phyloP scores from a whole-genome alignment of 108 stramenopile genomes.

The Bacterosira constricta region DNA sequence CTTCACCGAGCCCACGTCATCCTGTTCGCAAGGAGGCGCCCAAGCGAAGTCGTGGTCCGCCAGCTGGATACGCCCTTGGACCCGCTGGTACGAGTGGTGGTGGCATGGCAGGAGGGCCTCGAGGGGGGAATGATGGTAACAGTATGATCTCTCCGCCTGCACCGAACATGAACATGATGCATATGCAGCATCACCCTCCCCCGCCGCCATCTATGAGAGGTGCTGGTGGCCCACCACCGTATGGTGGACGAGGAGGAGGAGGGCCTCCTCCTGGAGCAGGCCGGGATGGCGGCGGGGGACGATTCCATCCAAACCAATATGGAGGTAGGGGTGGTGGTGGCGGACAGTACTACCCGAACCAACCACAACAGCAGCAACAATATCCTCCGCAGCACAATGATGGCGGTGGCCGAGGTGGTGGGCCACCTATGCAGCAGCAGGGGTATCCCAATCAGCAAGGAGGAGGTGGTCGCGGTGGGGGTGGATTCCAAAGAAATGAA shows the following conservation, averaged over 20 bases:
- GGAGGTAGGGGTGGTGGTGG: conserved; percentile 10
- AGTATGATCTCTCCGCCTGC: conserved; percentile 31
- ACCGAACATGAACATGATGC: conserved; percentile 20
- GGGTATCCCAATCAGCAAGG: conserved; percentile 9
- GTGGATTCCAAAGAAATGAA: conserved; percentile 5
- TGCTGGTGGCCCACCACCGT: background rate
- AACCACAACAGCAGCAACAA: background rate
- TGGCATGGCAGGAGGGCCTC: too few relatives aligned
- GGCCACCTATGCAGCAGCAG: background rate
- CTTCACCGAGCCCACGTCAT: conserved; percentile 6
- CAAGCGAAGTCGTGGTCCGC: conserved; percentile 77
- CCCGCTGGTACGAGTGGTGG: conserved; percentile 63
- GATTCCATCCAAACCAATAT: conserved; percentile 1
- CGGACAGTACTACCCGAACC: background rate
- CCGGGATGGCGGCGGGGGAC: conserved; percentile 15
- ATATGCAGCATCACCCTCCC: background rate
- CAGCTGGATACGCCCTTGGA: conserved; percentile 80
- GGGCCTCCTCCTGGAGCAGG: conserved; percentile 14
- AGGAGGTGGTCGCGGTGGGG: background rate
- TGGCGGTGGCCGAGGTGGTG: background rate
- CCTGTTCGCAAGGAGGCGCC: conserved; percentile 42
- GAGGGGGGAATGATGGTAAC: too few relatives aligned
- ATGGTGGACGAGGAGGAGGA: conserved; percentile 12
- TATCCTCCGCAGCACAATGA: background rate
- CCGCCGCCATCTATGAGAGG: background rate